Percentiles rank a stretch among this genome's conserved stretches.
Evolutionary conservation across 2,329 filamentous ascomycete species (phyloP).

Genomic region (Exophiala viscosa): DNA sequence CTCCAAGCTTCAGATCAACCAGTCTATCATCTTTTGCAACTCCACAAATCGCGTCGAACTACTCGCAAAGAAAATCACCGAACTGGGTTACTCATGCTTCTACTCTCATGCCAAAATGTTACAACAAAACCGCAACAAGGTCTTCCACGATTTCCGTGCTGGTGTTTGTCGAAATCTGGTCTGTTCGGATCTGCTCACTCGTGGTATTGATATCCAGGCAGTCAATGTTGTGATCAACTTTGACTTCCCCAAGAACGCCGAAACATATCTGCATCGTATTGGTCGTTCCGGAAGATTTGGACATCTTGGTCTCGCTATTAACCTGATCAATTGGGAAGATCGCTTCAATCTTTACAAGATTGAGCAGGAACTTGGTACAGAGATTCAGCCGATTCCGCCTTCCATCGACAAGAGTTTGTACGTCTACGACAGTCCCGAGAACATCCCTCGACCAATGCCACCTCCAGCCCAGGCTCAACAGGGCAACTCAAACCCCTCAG

Average conservation of each 20-base stretch:
- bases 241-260: constrained; percentile 98
- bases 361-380: constrained; percentile 92
- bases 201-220: constrained; percentile 98
- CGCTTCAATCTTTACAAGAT: constrained; percentile 99
- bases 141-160: constrained; percentile 98
- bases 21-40: constrained; percentile 99
- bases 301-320: constrained; percentile 95
- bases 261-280: constrained; percentile 97
- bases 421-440: constrained; percentile 95
- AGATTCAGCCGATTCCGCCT: constrained; percentile 93
- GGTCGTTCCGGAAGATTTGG: constrained; percentile 96
- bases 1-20: constrained; percentile 98
- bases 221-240: constrained; percentile 99
- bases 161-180: constrained; percentile 97
- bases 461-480: constrained; percentile 33
- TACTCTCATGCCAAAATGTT: constrained; percentile 99
- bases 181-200: constrained; percentile 93
- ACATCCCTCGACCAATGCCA: constrained; percentile 72
- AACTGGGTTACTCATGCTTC: constrained; percentile 98
- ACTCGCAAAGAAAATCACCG: constrained; percentile 97
- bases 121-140: constrained; percentile 92
- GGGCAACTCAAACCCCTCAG: constrained; percentile 13
- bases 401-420: constrained; percentile 97
- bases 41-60: constrained; percentile 97
- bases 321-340: constrained; percentile 99